Evolutionary conservation across 2,329 filamentous ascomycete genomes (phyloP), one percentile per base, ranked within the genome.

Genomic region (Aaosphaeria arxii): DNA sequence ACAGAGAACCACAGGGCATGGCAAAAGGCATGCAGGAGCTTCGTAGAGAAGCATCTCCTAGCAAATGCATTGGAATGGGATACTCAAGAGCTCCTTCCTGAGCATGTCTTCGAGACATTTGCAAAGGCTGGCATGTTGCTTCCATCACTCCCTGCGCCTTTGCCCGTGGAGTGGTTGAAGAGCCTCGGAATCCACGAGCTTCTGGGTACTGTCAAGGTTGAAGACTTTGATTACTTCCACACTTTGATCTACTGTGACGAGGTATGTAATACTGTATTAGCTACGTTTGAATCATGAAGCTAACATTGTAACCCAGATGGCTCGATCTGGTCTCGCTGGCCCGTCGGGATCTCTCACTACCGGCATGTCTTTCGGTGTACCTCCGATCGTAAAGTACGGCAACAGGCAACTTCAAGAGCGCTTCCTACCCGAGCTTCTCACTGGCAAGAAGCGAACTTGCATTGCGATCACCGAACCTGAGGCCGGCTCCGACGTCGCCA

Each of bases 391-490:
- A 59, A 87, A 88, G 61, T 90, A 85, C 62, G 87, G 83, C 7
- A 80, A 73, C 58, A 67, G 71, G 46, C 66, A 80, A 55, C 71
- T 90, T 29, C 84, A 89, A 66, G 81, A 85, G 54, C 75, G 77
- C 7, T 84, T 86, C 54, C 72, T 91, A 6, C 86, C 87, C 0
- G 85, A 87, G 44, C 74, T 90, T 1, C 73, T 91, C 9, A 79
- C 77, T 0, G 85, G 85, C 5, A 78, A 77, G 62, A 88, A 84
- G 70, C 75, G 87, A 39, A 77, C 77, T 11, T 91, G 87, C 60
- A 89, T 91, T 55, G 88, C 87, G 7, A 89, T 91, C 58, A 91
- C 88, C 0, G 88, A 91, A 63, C 88, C 88, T 0, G 83, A 82
- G 45, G 86, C 86, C 0, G 87, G 88, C 0, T 84, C 80, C 45